These are phyloP conservation scores for Solanum neorickii DNA, from an alignment of 257 asterid genomes.

Conservation along the genomic window DNA sequence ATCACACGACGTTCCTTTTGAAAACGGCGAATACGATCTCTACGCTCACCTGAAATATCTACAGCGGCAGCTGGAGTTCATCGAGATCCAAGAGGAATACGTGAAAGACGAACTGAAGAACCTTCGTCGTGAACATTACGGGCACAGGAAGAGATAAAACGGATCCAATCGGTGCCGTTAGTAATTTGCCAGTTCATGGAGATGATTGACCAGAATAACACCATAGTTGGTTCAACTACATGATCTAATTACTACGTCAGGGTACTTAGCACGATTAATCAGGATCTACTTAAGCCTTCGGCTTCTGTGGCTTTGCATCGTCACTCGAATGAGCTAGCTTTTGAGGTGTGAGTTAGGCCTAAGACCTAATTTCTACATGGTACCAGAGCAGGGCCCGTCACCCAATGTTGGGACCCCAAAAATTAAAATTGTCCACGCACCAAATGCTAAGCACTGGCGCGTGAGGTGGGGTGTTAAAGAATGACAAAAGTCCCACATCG, in stretches of 20 bases:
- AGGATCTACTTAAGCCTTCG: slow-evolving; percentile 70
- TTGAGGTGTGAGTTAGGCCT: no score
- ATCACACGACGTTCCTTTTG: neutral
- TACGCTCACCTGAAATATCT: slow-evolving; percentile 59
- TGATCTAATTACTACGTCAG: slow-evolving; percentile 76
- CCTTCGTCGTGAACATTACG: slow-evolving; percentile 75
- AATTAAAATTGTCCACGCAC: no score
- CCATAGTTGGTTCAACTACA: slow-evolving; percentile 72
- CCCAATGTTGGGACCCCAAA: no score
- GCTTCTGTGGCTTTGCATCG: slow-evolving; percentile 81
- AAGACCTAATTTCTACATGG: no score
- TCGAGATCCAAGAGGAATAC: slow-evolving; percentile 73
- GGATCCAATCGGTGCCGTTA: slow-evolving; percentile 78
- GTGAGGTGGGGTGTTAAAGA: no score
- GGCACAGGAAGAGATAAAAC: slow-evolving; percentile 77
- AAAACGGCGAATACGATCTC: slow-evolving; percentile 49
- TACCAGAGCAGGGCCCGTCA: no score
- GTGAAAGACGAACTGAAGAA: slow-evolving; percentile 71
- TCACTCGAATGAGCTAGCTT: slow-evolving; percentile 34
- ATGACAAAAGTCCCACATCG: no score
- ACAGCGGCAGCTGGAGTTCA: slow-evolving; percentile 64
- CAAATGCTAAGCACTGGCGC: no score
- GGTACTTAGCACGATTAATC: slow-evolving; percentile 60
- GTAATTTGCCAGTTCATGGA: slow-evolving; percentile 87
- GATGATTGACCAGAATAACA: slow-evolving; percentile 76